Conservation (phyloP, 2,329 filamentous ascomycete genomes). For the Aspergillus bombycis region DNA sequence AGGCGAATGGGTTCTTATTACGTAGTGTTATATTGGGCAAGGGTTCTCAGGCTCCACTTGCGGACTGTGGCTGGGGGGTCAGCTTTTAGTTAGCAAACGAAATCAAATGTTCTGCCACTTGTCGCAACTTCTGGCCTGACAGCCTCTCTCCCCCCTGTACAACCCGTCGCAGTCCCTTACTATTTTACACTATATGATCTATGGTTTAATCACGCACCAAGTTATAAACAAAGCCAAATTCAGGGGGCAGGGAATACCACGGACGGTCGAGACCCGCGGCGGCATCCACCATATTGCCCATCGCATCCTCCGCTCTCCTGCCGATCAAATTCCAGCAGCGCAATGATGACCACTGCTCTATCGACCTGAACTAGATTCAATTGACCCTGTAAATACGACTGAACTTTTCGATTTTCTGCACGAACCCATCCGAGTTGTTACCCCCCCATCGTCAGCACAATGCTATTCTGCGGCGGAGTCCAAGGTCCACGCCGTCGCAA, state of each 20-base stretch:
- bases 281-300: not conserved
- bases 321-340: constrained; percentile 1
- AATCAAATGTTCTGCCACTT: not conserved
- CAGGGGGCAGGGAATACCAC: not conserved
- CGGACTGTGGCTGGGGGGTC: not conserved
- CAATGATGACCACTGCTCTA: constrained; percentile 9
- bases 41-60: not conserved
- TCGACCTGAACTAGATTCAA: constrained; percentile 4
- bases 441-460: constrained; percentile 17
- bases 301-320: constrained; percentile 1
- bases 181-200: not conserved
- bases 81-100: not conserved
- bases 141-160: not conserved
- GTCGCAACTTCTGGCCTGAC: not conserved
- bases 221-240: not conserved
- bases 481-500: constrained; percentile 39
- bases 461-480: constrained; percentile 39
- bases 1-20: not conserved
- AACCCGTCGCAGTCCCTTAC: not conserved
- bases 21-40: not conserved
- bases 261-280: not conserved
- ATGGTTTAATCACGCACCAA: not conserved
- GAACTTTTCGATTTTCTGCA: not conserved
- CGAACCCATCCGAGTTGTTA: not conserved
- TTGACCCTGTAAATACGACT: not conserved